Evolutionary conservation across 305 asterid species (phyloP).

Genomic region (Coffea humblotiana): DNA sequence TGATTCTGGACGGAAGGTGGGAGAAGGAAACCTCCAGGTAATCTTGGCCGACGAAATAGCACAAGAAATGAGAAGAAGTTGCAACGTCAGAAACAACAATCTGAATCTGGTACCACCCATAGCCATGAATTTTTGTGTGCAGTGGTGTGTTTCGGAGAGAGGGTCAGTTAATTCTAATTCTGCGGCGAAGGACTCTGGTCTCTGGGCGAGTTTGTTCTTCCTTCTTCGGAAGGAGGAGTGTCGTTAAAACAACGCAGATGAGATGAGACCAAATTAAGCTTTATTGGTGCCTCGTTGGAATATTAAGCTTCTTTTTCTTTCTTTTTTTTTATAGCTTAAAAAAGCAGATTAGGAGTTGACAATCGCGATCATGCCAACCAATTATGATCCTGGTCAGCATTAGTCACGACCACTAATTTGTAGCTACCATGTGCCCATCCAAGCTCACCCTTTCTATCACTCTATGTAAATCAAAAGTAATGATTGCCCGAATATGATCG

Average conservation of each 20-base stretch:
- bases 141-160: neutral
- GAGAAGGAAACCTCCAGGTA: constrained; percentile 44
- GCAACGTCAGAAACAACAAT: constrained; percentile 19
- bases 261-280: too few species aligned
- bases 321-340: too few species aligned
- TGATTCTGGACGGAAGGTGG: constrained; percentile 30
- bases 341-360: neutral
- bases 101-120: constrained; percentile 37
- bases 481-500: neutral
- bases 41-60: constrained; percentile 24
- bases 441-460: neutral
- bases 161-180: neutral
- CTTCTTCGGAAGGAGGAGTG: too few species aligned
- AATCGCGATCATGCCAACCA: neutral
- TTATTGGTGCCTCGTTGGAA: neutral
- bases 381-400: neutral
- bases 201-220: too few species aligned
- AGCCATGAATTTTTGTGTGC: neutral
- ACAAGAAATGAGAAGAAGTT: constrained; percentile 16
- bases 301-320: neutral
- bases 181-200: neutral
- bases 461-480: too few species aligned
- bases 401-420: neutral
- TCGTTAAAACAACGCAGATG: too few species aligned
- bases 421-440: neutral